A percentile compares a stretch with the other conserved stretches of the same genome.
These are phyloP conservation scores for Penicillium coprophilum DNA, from an alignment of 495 filamentous ascomycete genomes.

Conservation along the genomic window DNA sequence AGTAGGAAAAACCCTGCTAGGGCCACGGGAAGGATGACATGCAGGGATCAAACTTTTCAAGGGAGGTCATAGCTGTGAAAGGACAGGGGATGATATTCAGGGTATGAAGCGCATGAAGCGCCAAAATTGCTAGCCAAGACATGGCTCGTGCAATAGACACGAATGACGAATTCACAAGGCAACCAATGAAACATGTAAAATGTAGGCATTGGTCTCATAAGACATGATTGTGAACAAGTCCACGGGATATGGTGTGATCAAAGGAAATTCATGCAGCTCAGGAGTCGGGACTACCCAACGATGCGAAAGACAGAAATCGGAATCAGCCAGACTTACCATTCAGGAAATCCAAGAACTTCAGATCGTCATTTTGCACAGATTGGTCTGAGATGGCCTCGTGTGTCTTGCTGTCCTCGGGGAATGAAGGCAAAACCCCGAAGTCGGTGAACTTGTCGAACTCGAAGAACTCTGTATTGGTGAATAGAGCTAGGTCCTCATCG, in stretches of 20 bases:
- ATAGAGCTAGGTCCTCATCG: conserved; percentile 78
- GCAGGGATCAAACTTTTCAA: conserved; percentile 19
- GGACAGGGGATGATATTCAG: not conserved
- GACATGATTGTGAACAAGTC: conserved; percentile 7
- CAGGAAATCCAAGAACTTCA: conserved; percentile 48
- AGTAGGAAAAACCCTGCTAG: conserved; percentile 7
- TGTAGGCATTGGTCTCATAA: conserved; percentile 10
- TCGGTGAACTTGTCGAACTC: conserved; percentile 71
- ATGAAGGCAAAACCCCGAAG: conserved; percentile 36
- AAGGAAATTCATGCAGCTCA: conserved; percentile 11
- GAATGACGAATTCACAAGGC: conserved; percentile 3
- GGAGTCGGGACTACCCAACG: conserved; percentile 10
- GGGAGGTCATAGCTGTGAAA: conserved; percentile 12
- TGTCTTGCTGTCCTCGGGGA: conserved; percentile 32
- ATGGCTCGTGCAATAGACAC: conserved; percentile 2
- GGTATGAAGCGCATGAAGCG: conserved; percentile 9
- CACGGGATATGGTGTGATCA: conserved; percentile 20
- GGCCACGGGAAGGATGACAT: conserved; percentile 22
- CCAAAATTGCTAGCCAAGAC: conserved; percentile 6
- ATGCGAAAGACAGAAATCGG: conserved; percentile 15
- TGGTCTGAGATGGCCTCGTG: conserved; percentile 24
- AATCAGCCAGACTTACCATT: conserved; percentile 38
- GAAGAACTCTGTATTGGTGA: conserved; percentile 92
- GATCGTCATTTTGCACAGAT: conserved; percentile 30
- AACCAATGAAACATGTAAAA: conserved; percentile 14